Conservation (phyloP, 2,329 filamentous ascomycete genomes). For the Harringtonia aguacate region DNA sequence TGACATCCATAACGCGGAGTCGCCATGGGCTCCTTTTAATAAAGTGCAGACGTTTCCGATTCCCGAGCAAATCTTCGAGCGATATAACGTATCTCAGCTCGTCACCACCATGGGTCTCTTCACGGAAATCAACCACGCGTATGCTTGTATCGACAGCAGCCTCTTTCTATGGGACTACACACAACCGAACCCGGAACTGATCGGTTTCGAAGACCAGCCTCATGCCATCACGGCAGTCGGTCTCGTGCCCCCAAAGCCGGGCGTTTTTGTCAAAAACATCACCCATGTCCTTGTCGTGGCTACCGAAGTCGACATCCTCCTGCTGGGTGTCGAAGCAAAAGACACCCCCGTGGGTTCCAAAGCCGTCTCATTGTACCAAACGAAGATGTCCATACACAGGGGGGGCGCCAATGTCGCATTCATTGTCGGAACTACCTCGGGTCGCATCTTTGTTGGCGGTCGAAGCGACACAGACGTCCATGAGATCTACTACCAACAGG, state of each 20-base stretch:
- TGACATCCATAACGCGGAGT: conserved; percentile 57
- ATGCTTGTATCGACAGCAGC: conserved; percentile 91
- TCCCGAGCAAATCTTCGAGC: conserved; percentile 83
- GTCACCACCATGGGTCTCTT: conserved; percentile 93
- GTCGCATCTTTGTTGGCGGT: conserved; percentile 89
- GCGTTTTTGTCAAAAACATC: conserved; percentile 80
- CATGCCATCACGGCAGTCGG: conserved; percentile 88
- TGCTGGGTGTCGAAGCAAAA: conserved; percentile 72
- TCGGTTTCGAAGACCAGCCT: conserved; percentile 82
- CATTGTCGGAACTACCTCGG: conserved; percentile 72
- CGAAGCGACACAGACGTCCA: conserved; percentile 75
- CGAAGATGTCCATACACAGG: conserved; percentile 70
- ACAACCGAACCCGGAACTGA: conserved; percentile 77
- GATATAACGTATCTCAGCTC: conserved; percentile 79
- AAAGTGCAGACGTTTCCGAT: conserved; percentile 80
- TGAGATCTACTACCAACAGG: conserved; percentile 92
- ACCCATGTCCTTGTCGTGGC: conserved; percentile 84
- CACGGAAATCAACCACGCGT: conserved; percentile 87
- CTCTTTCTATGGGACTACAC: conserved; percentile 98
- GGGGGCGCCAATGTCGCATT: conserved; percentile 66
- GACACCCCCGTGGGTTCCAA: conserved; percentile 58
- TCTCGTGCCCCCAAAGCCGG: conserved; percentile 70
- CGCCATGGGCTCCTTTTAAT: conserved; percentile 81
- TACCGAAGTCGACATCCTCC: conserved; percentile 71
- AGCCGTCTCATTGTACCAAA: conserved; percentile 73